phyloP scores from a whole-genome alignment of 1,284 basidiomycete species.

The Apiotrichum domesticum region DNA sequence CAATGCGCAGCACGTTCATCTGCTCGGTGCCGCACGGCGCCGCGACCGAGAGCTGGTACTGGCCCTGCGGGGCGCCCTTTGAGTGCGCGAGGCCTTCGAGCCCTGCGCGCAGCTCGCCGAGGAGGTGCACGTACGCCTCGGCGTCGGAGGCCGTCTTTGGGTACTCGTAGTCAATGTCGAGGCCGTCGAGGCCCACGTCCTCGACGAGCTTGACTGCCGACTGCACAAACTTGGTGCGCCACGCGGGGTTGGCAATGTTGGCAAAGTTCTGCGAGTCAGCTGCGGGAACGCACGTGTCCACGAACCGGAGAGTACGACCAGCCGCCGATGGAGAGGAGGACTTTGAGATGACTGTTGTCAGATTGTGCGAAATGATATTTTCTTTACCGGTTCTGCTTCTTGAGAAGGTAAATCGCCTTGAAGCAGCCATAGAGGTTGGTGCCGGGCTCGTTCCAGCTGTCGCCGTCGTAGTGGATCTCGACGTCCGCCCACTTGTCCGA shows the following conservation, averaged over 20 bases:
- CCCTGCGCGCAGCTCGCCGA: constrained; percentile 47
- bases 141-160: constrained; percentile 50
- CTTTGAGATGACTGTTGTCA: constrained; percentile 59
- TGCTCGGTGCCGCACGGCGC: constrained; percentile 73
- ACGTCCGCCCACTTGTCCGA: constrained; percentile 79
- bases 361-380: not conserved
- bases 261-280: constrained; percentile 38
- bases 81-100: constrained; percentile 44
- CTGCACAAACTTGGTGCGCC: constrained; percentile 63
- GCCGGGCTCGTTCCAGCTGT: constrained; percentile 80
- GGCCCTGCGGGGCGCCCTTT: constrained; percentile 34
- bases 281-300: not conserved
- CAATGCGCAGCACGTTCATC: constrained; percentile 60
- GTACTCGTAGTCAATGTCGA: constrained; percentile 51
- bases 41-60: constrained; percentile 56
- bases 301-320: constrained; percentile 73
- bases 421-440: constrained; percentile 81
- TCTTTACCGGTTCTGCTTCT: constrained; percentile 60
- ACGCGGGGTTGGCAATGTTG: constrained; percentile 54
- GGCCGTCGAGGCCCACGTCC: constrained; percentile 80
- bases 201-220: constrained; percentile 68
- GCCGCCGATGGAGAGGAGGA: constrained; percentile 71
- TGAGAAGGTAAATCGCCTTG: constrained; percentile 78
- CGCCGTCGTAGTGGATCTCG: constrained; percentile 61
- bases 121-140: constrained; percentile 49